Evolutionary conservation across 2,329 filamentous ascomycete species (phyloP), one percentile per base, ranked within the genome.

Genomic region (Exutisphaerella laricina): DNA sequence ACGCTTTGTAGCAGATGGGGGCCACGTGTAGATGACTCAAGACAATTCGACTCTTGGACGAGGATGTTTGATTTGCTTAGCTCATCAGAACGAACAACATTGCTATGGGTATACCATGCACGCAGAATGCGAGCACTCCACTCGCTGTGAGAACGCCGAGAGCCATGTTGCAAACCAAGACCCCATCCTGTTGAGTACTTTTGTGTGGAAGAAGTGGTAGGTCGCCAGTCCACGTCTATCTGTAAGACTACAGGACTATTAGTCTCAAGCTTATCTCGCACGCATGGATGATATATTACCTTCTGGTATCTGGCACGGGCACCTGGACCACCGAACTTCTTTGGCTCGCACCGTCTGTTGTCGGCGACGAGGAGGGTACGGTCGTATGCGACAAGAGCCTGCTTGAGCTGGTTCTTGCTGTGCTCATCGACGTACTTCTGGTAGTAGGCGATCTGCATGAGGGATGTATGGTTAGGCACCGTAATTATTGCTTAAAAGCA

Each of bases 341-440:
- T 97, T 76, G 90, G 90, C 82, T 98, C 92, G 74, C 88, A 92
- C 65, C 92, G 87, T 73, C 92, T 85, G 85, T 95, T 96, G 76
- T 98, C 92, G 73, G 92, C 92, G 66, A 98, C 92, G 68, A 98
- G 85, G 60, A 98, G 84, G 70, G 88, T 94, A 68, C 89, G 83
- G 80, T 95, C 88, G 79, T 90, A 98, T 72, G 88, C 82, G 67
- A 90, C 86, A 62, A 98, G 83, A 61, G 87, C 86, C 76, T 90
- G 85, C 88, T 97, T 98, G 68, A 98, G 82, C 75, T 88, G 80
- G 83, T 97, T 96, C 86, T 98, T 98, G 78, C 85, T 88, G 85
- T 97, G 89, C 85, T 98, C 92, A 70, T 98, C 92, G 74, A 97
- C 88, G 78, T 84, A 98, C 82, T 98, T 96, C 79, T 96, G 90